A percentile compares a stretch with the other conserved stretches of the same genome.
These are phyloP conservation scores for Ogataea nakhonphanomensis DNA, from an alignment of 805 yeast species.

Conservation along the genomic window DNA sequence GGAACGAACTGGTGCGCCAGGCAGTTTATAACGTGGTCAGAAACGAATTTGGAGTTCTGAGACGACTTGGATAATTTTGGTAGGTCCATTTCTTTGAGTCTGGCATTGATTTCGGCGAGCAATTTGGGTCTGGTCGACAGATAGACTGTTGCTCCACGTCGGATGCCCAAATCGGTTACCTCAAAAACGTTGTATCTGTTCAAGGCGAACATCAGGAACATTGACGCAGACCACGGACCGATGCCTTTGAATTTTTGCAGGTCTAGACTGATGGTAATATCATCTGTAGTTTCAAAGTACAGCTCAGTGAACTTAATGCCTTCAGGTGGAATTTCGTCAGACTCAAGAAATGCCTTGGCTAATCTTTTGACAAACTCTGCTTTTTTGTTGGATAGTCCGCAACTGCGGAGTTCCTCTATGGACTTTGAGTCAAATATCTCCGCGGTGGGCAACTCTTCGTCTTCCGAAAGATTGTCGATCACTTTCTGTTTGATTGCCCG, in stretches of 20 bases:
- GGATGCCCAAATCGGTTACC: slow-evolving; percentile 77
- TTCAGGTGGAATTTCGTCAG: slow-evolving; percentile 13
- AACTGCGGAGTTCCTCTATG: slow-evolving; percentile 49
- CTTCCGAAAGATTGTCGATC: slow-evolving; percentile 12
- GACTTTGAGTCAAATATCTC: slow-evolving; percentile 38
- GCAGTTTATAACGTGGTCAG: slow-evolving; percentile 53
- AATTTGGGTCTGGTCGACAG: slow-evolving; percentile 51
- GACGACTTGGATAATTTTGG: slow-evolving; percentile 6
- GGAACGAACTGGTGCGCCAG: slow-evolving; percentile 64
- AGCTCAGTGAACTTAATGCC: slow-evolving; percentile 15
- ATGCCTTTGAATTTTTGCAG: slow-evolving; percentile 54
- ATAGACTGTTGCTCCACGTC: slow-evolving; percentile 73
- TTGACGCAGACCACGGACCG: slow-evolving; percentile 85
- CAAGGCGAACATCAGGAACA: slow-evolving; percentile 76
- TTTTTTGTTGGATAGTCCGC: slow-evolving; percentile 71
- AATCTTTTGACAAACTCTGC: slow-evolving; percentile 57
- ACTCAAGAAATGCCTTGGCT: slow-evolving; percentile 46
- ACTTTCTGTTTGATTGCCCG: slow-evolving; percentile 48
- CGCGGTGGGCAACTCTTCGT: slow-evolving; percentile 49
- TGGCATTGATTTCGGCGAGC: slow-evolving; percentile 41
- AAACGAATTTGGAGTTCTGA: slow-evolving; percentile 30
- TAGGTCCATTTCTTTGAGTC: slow-evolving; percentile 22
- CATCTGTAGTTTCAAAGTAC: slow-evolving; percentile 18
- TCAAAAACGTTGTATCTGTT: slow-evolving; percentile 69
- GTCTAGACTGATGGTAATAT: slow-evolving; percentile 13